Evolutionary conservation across 495 filamentous ascomycete genomes (phyloP).

Genomic region (Xylaria flabelliformis): DNA sequence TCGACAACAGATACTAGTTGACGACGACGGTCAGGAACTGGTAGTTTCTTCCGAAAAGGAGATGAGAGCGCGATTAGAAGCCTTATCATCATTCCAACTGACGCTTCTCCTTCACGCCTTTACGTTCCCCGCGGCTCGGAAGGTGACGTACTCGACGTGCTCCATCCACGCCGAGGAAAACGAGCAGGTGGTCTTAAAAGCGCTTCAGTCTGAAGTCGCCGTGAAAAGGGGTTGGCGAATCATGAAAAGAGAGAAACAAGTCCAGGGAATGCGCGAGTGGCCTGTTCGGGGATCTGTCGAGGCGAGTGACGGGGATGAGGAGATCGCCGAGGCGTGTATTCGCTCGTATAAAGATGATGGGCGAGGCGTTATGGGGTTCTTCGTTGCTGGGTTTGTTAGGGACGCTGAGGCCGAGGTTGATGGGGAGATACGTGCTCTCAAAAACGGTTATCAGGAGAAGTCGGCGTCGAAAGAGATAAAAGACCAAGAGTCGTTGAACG

Average conservation of each 20-base stretch:
- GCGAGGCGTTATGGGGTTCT: conserved; percentile 64
- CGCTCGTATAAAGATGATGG: conserved; percentile 80
- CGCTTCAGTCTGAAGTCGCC: conserved; percentile 70
- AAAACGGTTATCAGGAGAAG: neutral
- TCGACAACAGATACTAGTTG: conserved; percentile 48
- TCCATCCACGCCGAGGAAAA: conserved; percentile 88
- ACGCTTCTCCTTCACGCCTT: conserved; percentile 82
- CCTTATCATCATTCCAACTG: conserved; percentile 79
- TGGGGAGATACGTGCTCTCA: neutral
- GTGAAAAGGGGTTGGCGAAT: conserved; percentile 76
- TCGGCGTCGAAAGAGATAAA: neutral
- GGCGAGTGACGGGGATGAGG: conserved; percentile 44
- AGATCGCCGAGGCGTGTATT: conserved; percentile 73
- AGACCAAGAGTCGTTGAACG: neutral
- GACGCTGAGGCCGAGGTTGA: conserved; percentile 33
- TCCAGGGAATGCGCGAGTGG: conserved; percentile 74
- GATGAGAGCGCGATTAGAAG: conserved; percentile 64
- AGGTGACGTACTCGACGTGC: conserved; percentile 91
- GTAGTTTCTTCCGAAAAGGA: conserved; percentile 50
- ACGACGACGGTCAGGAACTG: conserved; percentile 57
- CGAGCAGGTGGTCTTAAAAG: conserved; percentile 77
- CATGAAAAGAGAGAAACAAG: conserved; percentile 71
- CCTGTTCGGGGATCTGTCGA: conserved; percentile 66
- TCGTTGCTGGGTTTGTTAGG: conserved; percentile 48
- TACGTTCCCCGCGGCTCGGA: conserved; percentile 74